A percentile compares a stretch with the other conserved stretches of the same genome.
Evolutionary conservation across 2,329 filamentous ascomycete species (phyloP).

Genomic region (Fusarium goolgardi): DNA sequence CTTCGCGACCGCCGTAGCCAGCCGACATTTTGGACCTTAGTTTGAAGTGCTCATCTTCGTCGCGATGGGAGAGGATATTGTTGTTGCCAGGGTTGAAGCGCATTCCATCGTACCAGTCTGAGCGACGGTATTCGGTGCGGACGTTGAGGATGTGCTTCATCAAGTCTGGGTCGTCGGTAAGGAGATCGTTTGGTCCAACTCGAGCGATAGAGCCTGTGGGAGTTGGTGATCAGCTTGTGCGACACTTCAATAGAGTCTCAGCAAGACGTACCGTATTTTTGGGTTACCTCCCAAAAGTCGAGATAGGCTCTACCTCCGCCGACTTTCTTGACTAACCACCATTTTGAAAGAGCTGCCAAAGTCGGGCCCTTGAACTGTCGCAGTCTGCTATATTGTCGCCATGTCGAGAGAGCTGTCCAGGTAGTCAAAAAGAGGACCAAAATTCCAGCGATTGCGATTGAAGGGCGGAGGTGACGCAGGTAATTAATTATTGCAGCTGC

Average conservation of each 20-base stretch:
- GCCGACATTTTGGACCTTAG: slow-evolving; percentile 62
- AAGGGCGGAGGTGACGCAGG: slow-evolving; percentile 10
- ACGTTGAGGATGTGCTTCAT: slow-evolving; percentile 52
- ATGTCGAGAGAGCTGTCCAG: slow-evolving; percentile 36
- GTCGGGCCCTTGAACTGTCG: slow-evolving; percentile 56
- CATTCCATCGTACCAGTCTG: slow-evolving; percentile 61
- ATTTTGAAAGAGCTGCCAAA: slow-evolving; percentile 53
- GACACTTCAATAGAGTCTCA: not conserved
- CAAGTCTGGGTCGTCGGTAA: slow-evolving; percentile 55
- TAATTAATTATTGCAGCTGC: not conserved
- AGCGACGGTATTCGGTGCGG: slow-evolving; percentile 51
- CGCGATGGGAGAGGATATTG: slow-evolving; percentile 62
- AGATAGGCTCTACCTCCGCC: slow-evolving; percentile 51
- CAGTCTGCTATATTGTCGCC: slow-evolving; percentile 52
- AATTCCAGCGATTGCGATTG: slow-evolving; percentile 17
- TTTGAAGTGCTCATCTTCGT: slow-evolving; percentile 58
- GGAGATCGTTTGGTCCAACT: slow-evolving; percentile 56
- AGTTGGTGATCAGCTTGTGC: slow-evolving; percentile 1
- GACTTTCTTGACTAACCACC: slow-evolving; percentile 53
- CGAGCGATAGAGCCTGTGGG: slow-evolving; percentile 52
- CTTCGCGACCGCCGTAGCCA: slow-evolving; percentile 66
- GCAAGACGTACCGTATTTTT: slow-evolving; percentile 51
- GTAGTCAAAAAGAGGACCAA: slow-evolving; percentile 12
- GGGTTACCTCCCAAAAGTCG: slow-evolving; percentile 52
- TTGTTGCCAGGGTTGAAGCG: slow-evolving; percentile 64